Evolutionary conservation across 768 basidiomycete species (phyloP), one percentile per base, ranked within the genome.

Genomic region (Pisolithus sp.): DNA sequence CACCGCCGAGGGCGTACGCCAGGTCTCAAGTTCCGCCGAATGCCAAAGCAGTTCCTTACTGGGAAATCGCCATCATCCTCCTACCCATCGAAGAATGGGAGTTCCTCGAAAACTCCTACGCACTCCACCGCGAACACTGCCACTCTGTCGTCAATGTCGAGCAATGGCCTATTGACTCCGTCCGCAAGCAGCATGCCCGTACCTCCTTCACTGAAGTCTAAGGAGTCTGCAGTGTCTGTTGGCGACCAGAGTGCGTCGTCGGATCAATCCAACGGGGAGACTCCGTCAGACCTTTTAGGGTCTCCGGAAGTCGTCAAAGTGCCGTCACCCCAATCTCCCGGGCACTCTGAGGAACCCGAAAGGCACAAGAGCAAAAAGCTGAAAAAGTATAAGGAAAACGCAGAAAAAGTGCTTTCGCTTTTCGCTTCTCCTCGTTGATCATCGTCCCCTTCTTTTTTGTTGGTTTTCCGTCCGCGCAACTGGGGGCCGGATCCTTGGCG

Each of bases 361-460:
- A 83, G 80, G 63, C 72, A 73, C 54, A 84, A 78, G 79, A 82
- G 67, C 62, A 88, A 80, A 74, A 90, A 86, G 68, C 66, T 89
- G 68, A 87, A 85, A 76, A 89, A 84, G 71, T 88, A 89, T 73
- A 91, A 90, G 71, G 84, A 89, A 63, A 86, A 84, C 55, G 88
- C 89, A 3, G 89, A 90, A 73, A 91, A 91, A 57, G 78, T 92
- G 50, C 76, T 92, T 52, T 88, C 88, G 30, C 72, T 92, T 56
- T 91, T 92, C 67, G 84, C 85, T 40, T 80, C 85, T 24, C 84
- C 86, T 54, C 85, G 78, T 52, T 79, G 76, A 61, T 62, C 66
- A 44, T 66, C 62, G 56, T 24, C 10, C 34, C 26, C 37, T 21
- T 30, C 48, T 41, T 17, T 44, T 51, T 31, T 8, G 30, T 31